Evolutionary conservation across 2,329 filamentous ascomycete species (phyloP).

Genomic region (Colletotrichum lupini): DNA sequence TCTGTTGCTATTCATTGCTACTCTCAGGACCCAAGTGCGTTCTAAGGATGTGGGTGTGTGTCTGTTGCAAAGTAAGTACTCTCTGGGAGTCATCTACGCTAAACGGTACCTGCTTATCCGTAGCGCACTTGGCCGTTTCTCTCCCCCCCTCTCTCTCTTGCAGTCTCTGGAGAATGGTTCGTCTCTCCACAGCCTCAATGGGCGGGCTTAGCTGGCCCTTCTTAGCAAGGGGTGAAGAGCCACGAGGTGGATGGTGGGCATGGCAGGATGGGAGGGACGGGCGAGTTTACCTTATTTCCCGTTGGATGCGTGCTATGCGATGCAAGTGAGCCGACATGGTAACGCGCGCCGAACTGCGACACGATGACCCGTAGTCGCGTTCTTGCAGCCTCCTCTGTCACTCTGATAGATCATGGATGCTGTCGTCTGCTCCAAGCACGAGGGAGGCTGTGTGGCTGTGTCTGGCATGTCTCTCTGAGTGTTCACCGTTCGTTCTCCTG

Average conservation of each 20-base stretch:
- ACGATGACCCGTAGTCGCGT: background rate
- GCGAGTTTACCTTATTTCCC: slow-evolving; percentile 12
- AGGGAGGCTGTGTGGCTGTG: background rate
- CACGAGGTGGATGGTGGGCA: background rate
- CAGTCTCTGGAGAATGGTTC: background rate
- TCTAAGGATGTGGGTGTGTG: background rate
- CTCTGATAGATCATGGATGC: background rate
- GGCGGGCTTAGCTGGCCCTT: background rate
- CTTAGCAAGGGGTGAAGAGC: background rate
- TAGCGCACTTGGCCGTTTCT: background rate
- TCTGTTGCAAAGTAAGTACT: background rate
- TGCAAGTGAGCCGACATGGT: background rate
- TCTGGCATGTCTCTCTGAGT: background rate
- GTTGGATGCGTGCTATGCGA: background rate
- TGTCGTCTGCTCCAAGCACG: no score
- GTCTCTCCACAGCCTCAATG: slow-evolving; percentile 24
- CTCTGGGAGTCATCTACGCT: background rate
- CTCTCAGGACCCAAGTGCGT: background rate
- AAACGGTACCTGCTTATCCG: background rate
- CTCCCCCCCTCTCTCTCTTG: background rate
- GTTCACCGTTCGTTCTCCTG: background rate
- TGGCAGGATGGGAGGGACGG: background rate
- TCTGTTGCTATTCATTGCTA: slow-evolving; percentile 18
- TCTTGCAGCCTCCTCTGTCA: background rate
- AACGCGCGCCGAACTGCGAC: background rate